A percentile compares a stretch with the other conserved stretches of the same genome.
Evolutionary conservation across 1,284 basidiomycete species (phyloP).

Genomic region (Fomitopsis betulina): DNA sequence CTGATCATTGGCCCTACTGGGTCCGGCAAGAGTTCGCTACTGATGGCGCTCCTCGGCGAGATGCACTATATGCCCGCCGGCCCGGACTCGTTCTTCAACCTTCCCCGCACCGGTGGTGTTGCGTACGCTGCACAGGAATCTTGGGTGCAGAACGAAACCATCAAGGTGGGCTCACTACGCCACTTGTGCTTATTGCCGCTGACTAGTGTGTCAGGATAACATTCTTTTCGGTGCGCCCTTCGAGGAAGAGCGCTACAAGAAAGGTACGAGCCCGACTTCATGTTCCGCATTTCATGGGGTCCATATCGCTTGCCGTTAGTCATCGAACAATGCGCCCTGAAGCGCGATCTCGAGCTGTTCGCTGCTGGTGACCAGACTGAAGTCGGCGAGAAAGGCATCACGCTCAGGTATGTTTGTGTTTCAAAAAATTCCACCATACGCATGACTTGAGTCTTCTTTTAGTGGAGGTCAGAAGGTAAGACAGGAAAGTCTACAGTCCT

Average conservation of each 20-base stretch:
- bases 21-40: slow-evolving; percentile 44
- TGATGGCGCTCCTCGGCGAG: slow-evolving; percentile 58
- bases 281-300: neutral
- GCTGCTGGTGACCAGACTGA: slow-evolving; percentile 70
- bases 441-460: neutral
- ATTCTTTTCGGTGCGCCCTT: slow-evolving; percentile 40
- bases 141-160: slow-evolving; percentile 63
- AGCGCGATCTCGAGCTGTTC: slow-evolving; percentile 56
- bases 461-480: slow-evolving; percentile 70
- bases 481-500: neutral
- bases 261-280: slow-evolving; percentile 23
- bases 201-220: slow-evolving; percentile 27
- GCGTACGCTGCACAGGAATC: slow-evolving; percentile 76
- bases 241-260: slow-evolving; percentile 38
- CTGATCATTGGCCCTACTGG: slow-evolving; percentile 62
- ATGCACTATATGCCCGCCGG: slow-evolving; percentile 54
- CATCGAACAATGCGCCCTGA: slow-evolving; percentile 55
- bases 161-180: slow-evolving; percentile 26
- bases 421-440: neutral
- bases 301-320: slow-evolving; percentile 28
- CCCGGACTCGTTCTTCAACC: slow-evolving; percentile 57
- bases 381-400: slow-evolving; percentile 58
- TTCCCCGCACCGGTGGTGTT: slow-evolving; percentile 61
- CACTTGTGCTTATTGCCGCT: too few species aligned
- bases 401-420: slow-evolving; percentile 33